Base-by-base conservation (phyloP, 2,329 filamentous ascomycete species). In the Leptographium wingfieldii region DNA sequence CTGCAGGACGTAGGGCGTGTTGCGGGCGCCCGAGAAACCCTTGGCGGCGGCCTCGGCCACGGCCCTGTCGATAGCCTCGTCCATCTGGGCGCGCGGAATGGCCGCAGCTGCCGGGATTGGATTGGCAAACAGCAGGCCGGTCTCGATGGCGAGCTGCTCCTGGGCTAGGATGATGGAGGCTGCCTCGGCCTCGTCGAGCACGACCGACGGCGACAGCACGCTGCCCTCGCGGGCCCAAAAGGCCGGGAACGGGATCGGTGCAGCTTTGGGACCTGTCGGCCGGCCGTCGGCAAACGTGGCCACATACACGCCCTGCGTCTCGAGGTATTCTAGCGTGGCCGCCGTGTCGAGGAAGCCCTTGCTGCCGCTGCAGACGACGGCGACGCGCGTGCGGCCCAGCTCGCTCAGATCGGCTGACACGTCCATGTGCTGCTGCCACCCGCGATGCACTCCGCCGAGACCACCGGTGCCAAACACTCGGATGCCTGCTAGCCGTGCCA, bases 321-420 rank as follows among this genome's bases (percentile, higher is more conserved):
- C 84, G 25, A 86, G 76, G 66, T 79, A 80, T 74, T 99, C 94
- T 5, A 99, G 78, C 0, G 94, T 99, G 58, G 90, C 81, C 2
- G 88, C 85, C 62, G 96, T 91, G 69, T 99, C 94, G 46, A 99
- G 78, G 72, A 99, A 97, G 63, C 92, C 94, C 75, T 99, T 99
- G 75, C 90, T 95, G 16, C 94, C 94, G 65, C 88, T 90, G 71
- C 87, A 88, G 58, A 99, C 78, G 2, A 99, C 92, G 31, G 92
- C 87, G 58, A 99, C 86, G 12, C 89, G 84, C 9, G 92, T 96
- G 61, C 91, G 82, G 19, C 94, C 92, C 57, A 99, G 82, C 77
- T 97, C 94, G 4, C 90, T 96, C 62, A 99, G 79, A 73, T 99
- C 94, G 49, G 94, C 92, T 62, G 92, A 97, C 63, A 99, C 83